Evolutionary conservation across 805 yeast genomes (phyloP).

Genomic region (Jamesozyma spencerorum): DNA sequence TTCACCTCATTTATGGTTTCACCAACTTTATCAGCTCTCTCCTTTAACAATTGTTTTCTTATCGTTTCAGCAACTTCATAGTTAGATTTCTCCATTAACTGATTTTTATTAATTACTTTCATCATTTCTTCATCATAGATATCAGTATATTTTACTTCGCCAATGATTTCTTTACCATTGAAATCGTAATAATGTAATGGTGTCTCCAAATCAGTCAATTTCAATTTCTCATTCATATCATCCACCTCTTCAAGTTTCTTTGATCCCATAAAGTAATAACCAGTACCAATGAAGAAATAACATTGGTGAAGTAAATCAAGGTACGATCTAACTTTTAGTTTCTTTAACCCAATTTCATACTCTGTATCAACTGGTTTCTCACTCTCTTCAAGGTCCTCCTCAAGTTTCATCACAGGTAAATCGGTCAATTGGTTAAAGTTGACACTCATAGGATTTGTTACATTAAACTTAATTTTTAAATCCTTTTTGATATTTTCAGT

Average conservation of each 20-base stretch:
- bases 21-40: slow-evolving; percentile 27
- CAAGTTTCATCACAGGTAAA: neutral
- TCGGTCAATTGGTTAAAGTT: neutral
- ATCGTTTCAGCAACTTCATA: slow-evolving; percentile 55
- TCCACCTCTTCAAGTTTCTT: slow-evolving; percentile 20
- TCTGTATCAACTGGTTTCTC: no score
- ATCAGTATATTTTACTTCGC: slow-evolving; percentile 13
- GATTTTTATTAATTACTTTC: slow-evolving; percentile 27
- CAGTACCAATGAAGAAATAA: slow-evolving; percentile 60
- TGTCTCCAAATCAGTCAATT: neutral
- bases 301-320: slow-evolving; percentile 61
- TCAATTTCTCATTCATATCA: slow-evolving; percentile 23
- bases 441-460: slow-evolving; percentile 13
- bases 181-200: no score
- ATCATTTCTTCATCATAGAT: slow-evolving; percentile 21
- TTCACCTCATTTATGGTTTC: slow-evolving; percentile 21
- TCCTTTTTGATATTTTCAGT: slow-evolving; percentile 27
- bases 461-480: slow-evolving; percentile 16
- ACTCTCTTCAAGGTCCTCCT: no score
- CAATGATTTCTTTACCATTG: neutral
- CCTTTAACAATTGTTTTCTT: slow-evolving; percentile 42
- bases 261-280: slow-evolving; percentile 25
- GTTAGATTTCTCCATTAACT: slow-evolving; percentile 40
- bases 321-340: slow-evolving; percentile 15
- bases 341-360: slow-evolving; percentile 1